A percentile compares a stretch with the other conserved stretches of the same genome.
Conservation (phyloP, 805 yeast species). For the Monosporozyma siamensis region DNA sequence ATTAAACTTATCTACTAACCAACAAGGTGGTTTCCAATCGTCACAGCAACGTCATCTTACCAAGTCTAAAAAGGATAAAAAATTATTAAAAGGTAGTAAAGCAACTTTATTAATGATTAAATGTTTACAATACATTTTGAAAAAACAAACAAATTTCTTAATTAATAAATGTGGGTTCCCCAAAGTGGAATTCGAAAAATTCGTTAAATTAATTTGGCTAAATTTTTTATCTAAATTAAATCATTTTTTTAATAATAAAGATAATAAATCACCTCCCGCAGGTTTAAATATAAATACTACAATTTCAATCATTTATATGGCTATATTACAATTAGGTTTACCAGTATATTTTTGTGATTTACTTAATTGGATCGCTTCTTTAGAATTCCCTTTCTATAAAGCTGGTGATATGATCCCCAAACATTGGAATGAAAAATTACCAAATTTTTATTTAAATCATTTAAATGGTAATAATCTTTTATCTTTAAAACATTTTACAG, state of each 20-base stretch:
- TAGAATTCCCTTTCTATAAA: constrained; percentile 42
- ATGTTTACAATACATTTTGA: constrained; percentile 43
- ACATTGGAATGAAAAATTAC: constrained; percentile 30
- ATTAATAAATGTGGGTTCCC: constrained; percentile 29
- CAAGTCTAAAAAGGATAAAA: constrained; percentile 11
- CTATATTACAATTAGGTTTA: constrained; percentile 37
- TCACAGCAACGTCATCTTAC: constrained; percentile 15
- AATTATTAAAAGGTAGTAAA: constrained; percentile 37
- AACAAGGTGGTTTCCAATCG: constrained; percentile 32
- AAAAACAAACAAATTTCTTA: constrained; percentile 38
- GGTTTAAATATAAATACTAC: constrained; percentile 21
- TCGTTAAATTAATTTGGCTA: constrained; percentile 35
- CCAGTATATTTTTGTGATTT: constrained; percentile 47
- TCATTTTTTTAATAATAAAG: background rate
- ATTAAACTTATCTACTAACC: constrained; percentile 41
- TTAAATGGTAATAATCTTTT: constrained; percentile 38
- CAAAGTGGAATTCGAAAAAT: constrained; percentile 18
- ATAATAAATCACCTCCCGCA: too few species aligned
- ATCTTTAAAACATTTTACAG: constrained; percentile 1
- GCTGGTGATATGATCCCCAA: constrained; percentile 35
- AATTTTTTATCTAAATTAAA: constrained; percentile 12
- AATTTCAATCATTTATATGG: constrained; percentile 40
- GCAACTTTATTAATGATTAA: constrained; percentile 38
- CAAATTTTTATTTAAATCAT: constrained; percentile 29
- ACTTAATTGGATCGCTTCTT: constrained; percentile 33